Conservation (phyloP, 148 eudicot species). For the Oxyria digyna region DNA sequence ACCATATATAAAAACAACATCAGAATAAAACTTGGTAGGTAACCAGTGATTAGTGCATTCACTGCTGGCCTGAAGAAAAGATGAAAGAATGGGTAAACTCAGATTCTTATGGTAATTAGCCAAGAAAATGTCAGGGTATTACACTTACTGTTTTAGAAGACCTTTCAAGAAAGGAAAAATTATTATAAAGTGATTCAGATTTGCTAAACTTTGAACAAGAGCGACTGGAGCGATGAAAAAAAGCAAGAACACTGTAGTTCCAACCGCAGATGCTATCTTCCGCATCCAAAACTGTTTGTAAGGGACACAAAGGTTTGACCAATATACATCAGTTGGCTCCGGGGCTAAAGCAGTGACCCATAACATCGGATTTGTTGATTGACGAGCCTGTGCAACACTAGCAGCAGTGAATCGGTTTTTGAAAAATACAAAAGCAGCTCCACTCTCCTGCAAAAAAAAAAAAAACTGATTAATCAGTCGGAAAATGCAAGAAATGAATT, state of each 20-base stretch:
- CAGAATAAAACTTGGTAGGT: constrained; percentile 79
- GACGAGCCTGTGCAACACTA: constrained; percentile 59
- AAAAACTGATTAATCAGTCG: not conserved
- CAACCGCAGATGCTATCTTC: constrained; percentile 45
- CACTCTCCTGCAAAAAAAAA: constrained; percentile 55
- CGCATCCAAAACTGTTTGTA: constrained; percentile 80
- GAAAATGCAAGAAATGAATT: not conserved
- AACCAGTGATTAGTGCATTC: constrained; percentile 59
- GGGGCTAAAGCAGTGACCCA: constrained; percentile 89
- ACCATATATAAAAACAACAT: constrained; percentile 51
- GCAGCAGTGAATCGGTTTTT: constrained; percentile 84
- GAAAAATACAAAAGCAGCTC: constrained; percentile 82
- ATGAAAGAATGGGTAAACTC: not conserved
- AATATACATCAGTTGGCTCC: constrained; percentile 71
- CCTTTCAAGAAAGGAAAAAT: constrained; percentile 48
- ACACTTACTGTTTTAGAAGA: constrained; percentile 35
- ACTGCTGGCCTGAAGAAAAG: constrained; percentile 39
- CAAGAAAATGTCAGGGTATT: too few species aligned
- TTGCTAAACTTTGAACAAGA: constrained; percentile 67
- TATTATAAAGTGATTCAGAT: constrained; percentile 38
- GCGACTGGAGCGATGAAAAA: constrained; percentile 65
- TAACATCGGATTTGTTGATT: constrained; percentile 68
- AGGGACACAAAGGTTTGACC: constrained; percentile 82
- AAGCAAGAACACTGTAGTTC: constrained; percentile 46
- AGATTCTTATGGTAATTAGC: not conserved